These are phyloP conservation scores for Boletus sp. DNA, from an alignment of 768 basidiomycete species.

Conservation along the genomic window DNA sequence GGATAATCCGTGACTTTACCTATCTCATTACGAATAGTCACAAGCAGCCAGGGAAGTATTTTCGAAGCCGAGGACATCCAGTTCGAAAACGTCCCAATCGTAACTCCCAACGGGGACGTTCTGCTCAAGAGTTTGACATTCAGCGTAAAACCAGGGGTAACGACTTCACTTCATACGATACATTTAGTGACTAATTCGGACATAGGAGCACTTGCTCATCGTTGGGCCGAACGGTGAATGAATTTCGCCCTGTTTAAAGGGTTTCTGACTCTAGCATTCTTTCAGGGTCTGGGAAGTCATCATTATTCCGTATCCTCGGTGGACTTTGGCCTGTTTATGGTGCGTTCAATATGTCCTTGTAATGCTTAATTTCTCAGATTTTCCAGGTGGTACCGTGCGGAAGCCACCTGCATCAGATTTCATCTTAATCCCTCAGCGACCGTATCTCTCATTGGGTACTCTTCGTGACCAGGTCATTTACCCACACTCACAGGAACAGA, in stretches of 20 bases:
- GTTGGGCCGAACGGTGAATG: constrained; percentile 86
- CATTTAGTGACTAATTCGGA: background rate
- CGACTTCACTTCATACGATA: background rate
- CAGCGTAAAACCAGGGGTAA: constrained; percentile 82
- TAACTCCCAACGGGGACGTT: constrained; percentile 95
- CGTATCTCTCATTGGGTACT: constrained; percentile 91
- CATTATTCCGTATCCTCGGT: constrained; percentile 92
- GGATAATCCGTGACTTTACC: background rate
- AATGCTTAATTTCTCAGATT: constrained; percentile 12
- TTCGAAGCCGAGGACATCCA: constrained; percentile 86
- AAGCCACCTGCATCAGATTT: constrained; percentile 89
- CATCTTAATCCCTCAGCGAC: constrained; percentile 93
- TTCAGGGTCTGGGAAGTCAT: constrained; percentile 82
- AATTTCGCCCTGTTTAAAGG: background rate
- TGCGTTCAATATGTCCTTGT: background rate
- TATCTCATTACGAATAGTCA: constrained; percentile 48
- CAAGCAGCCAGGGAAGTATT: constrained; percentile 74
- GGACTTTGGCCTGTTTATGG: constrained; percentile 89
- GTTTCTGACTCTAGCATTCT: background rate
- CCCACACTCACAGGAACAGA: constrained; percentile 79
- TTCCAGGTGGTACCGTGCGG: constrained; percentile 66
- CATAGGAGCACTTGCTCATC: constrained; percentile 84
- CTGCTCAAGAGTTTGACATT: constrained; percentile 84
- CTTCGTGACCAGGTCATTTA: constrained; percentile 97
- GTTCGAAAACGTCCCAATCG: constrained; percentile 91